A percentile compares a stretch with the other conserved stretches of the same genome.
phyloP scores from a whole-genome alignment of 2,329 filamentous ascomycete genomes.

The Thyridium curvatum region DNA sequence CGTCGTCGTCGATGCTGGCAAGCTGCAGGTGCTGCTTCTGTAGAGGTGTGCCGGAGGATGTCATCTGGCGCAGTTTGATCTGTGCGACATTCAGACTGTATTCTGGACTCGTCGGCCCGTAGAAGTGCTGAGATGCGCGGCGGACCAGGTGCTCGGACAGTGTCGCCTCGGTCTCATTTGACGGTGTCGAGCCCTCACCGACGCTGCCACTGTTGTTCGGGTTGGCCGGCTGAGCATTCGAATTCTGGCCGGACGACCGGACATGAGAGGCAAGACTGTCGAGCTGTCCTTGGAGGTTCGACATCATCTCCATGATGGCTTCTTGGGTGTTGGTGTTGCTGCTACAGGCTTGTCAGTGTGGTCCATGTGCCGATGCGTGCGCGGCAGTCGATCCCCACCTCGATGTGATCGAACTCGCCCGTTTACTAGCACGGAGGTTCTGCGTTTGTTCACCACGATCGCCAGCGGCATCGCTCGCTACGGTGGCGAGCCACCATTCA shows the following conservation, averaged over 20 bases:
- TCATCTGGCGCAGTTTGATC: constrained; percentile 1
- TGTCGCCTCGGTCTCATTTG: no score
- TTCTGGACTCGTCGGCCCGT: constrained; percentile 1
- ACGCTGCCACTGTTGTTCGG: not conserved
- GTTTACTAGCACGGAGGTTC: no score
- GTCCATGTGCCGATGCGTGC: no score
- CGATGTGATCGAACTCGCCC: no score
- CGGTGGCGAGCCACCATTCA: not conserved
- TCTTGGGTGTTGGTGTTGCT: not conserved
- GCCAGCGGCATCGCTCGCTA: no score
- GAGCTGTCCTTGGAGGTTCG: not conserved
- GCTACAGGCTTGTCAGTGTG: not conserved
- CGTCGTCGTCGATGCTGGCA: not conserved
- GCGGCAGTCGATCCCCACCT: no score
- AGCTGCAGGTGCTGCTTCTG: not conserved
- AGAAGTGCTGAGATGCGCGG: not conserved
- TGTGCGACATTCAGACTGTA: constrained; percentile 1
- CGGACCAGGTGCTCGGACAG: not conserved
- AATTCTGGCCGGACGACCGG: not conserved
- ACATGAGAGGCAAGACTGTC: not conserved
- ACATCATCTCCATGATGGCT: not conserved
- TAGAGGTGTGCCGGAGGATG: not conserved
- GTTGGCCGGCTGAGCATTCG: no score
- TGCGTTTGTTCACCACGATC: no score
- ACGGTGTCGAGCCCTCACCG: not conserved